Evolutionary conservation across 371 early-diverging fungal species (phyloP).

Genomic region (Saksenaea vasiformis): DNA sequence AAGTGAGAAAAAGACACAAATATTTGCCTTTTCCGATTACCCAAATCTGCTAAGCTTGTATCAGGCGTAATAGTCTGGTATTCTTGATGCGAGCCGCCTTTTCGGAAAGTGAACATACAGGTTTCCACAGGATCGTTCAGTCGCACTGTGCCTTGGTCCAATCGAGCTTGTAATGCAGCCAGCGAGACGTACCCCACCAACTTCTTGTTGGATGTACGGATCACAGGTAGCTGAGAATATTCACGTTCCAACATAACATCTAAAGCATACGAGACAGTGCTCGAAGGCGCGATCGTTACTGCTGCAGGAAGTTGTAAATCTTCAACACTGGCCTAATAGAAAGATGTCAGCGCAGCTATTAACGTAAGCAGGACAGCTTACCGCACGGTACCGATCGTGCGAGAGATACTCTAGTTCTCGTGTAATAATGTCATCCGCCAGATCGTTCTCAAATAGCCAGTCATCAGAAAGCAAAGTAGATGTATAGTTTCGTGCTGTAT

Average conservation of each 20-base stretch:
- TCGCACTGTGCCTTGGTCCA: constrained; percentile 54
- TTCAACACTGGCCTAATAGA: constrained; percentile 68
- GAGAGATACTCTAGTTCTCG: constrained; percentile 61
- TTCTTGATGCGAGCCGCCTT: constrained; percentile 21
- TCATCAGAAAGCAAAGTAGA: constrained; percentile 75
- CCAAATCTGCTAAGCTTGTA: constrained; percentile 79
- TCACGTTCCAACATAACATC: constrained; percentile 81
- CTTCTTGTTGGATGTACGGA: constrained; percentile 62
- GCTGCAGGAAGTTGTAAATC: constrained; percentile 86
- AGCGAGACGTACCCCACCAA: constrained; percentile 81
- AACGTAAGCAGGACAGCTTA: constrained; percentile 8
- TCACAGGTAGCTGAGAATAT: constrained; percentile 87
- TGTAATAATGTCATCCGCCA: constrained; percentile 67
- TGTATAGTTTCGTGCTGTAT: constrained; percentile 70
- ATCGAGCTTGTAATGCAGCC: constrained; percentile 59
- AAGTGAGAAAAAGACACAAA: too few relatives aligned
- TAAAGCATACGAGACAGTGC: constrained; percentile 64
- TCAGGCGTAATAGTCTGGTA: constrained; percentile 81
- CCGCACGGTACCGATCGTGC: constrained; percentile 71
- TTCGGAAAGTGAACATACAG: constrained; percentile 69
- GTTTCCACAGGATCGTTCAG: constrained; percentile 51
- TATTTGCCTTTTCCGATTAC: constrained; percentile 25
- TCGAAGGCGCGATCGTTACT: constrained; percentile 64
- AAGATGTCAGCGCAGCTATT: background rate
- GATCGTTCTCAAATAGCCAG: constrained; percentile 74